phyloP scores from a whole-genome alignment of 345 rosid species.

The Gossypium stocksii region DNA sequence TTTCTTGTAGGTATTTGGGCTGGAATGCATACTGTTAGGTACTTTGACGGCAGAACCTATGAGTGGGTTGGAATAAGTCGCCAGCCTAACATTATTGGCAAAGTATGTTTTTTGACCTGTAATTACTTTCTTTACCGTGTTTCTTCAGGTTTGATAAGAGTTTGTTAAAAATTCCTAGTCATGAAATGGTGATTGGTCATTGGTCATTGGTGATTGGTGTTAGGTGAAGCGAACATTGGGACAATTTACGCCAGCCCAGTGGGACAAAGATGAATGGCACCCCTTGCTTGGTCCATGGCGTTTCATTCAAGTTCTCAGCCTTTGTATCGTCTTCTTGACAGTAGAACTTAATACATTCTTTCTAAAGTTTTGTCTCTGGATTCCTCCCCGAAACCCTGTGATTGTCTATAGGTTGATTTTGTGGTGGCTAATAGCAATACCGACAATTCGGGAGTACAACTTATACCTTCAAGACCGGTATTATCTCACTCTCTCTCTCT shows the following conservation, averaged over 20 bases:
- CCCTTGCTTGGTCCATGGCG: conserved; percentile 98
- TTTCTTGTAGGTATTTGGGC: conserved; percentile 87
- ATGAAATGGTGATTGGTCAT: neutral
- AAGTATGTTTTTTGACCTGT: conserved; percentile 34
- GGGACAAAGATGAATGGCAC: conserved; percentile 99
- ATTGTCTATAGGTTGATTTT: conserved; percentile 82
- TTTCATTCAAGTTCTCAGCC: conserved; percentile 87
- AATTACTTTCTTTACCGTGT: neutral
- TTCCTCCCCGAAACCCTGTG: conserved; percentile 91
- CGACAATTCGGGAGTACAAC: conserved; percentile 92
- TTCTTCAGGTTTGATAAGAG: neutral
- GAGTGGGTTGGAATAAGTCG: conserved; percentile 99
- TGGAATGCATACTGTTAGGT: conserved; percentile 89
- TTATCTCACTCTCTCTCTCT: neutral
- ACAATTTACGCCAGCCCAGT: conserved; percentile 96
- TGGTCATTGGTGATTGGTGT: neutral
- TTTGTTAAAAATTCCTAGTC: neutral
- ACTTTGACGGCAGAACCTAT: conserved; percentile 88
- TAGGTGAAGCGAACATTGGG: conserved; percentile 88
- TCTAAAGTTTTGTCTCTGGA: conserved; percentile 94
- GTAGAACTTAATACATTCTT: conserved; percentile 97
- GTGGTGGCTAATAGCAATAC: conserved; percentile 98
- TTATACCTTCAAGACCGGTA: conserved; percentile 94
- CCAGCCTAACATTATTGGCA: conserved; percentile 84
- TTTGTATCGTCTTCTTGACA: conserved; percentile 76